A percentile compares a stretch with the other conserved stretches of the same genome.
Evolutionary conservation across 768 basidiomycete species (phyloP).

Genomic region (Lanmaoa pseudosensibilis): DNA sequence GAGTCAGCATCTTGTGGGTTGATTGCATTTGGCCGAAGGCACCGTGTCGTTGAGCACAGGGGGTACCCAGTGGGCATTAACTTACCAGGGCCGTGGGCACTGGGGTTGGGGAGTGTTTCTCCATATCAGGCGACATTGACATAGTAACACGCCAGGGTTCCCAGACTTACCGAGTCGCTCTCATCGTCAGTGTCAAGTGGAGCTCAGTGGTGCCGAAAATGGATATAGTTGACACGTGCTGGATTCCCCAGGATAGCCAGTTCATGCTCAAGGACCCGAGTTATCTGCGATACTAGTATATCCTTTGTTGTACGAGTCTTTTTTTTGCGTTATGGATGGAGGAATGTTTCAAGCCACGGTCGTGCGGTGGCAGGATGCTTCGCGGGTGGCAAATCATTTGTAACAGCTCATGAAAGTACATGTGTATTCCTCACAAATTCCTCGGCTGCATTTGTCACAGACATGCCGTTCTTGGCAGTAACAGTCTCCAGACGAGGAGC

Average conservation of each 20-base stretch:
- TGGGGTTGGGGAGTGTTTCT: too few relatives aligned
- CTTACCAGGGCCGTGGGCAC: too few relatives aligned
- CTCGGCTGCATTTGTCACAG: background rate
- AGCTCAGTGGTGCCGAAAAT: background rate
- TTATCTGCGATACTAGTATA: too few relatives aligned
- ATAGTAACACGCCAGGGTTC: too few relatives aligned
- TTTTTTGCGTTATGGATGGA: background rate
- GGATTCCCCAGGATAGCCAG: background rate
- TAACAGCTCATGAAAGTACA: too few relatives aligned
- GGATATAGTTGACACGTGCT: background rate
- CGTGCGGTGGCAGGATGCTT: background rate
- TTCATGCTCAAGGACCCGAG: background rate
- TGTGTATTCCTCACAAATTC: background rate
- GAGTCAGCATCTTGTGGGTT: background rate
- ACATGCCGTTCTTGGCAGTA: background rate
- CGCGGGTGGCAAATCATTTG: too few relatives aligned
- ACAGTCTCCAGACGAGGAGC: background rate
- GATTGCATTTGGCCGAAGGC: background rate
- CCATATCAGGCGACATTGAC: too few relatives aligned
- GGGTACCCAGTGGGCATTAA: too few relatives aligned
- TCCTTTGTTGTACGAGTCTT: background rate
- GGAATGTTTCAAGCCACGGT: background rate
- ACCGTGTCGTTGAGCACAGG: background rate
- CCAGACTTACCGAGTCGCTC: too few relatives aligned
- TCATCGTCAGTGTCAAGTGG: background rate